Evolutionary conservation across 139 green algal genomes (phyloP).

Genomic region (Picochlorum costavermella): DNA sequence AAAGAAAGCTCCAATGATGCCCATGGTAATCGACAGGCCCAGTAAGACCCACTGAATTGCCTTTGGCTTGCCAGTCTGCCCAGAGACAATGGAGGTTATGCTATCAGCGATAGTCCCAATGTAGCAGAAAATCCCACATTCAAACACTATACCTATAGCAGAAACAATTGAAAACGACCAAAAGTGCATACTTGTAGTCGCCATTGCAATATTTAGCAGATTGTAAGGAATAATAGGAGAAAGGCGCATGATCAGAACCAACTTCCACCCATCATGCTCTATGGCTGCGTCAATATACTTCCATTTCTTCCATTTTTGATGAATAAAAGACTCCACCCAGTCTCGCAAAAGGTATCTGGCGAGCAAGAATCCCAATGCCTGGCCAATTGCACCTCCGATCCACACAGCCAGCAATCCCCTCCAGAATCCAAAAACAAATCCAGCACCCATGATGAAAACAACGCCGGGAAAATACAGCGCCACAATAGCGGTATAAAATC

Average conservation of each 20-base stretch:
- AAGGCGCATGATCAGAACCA: constrained; percentile 51
- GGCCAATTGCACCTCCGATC: constrained; percentile 41
- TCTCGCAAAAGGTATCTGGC: constrained; percentile 43
- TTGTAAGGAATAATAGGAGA: constrained; percentile 24
- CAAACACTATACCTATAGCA: constrained; percentile 32
- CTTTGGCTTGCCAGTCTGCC: constrained; percentile 7
- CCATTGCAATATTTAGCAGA: constrained; percentile 51
- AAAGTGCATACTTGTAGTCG: constrained; percentile 48
- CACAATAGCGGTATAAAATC: constrained; percentile 37
- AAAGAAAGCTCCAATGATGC: constrained; percentile 23
- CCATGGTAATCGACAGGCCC: constrained; percentile 24
- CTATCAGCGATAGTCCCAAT: constrained; percentile 30
- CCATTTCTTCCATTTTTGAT: constrained; percentile 41
- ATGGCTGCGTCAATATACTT: constrained; percentile 44
- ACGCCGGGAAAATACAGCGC: constrained; percentile 45
- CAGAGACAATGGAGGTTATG: constrained; percentile 27
- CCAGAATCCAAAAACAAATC: constrained; percentile 50
- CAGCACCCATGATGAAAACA: constrained; percentile 39
- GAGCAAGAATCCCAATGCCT: constrained; percentile 44
- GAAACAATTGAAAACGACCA: constrained; percentile 41
- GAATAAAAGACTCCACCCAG: constrained; percentile 32
- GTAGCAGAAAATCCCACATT: constrained; percentile 34
- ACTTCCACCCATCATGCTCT: constrained; percentile 52
- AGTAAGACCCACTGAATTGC: constrained; percentile 31
- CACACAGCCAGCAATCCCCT: constrained; percentile 45